Evolutionary conservation across 768 basidiomycete genomes (phyloP), one percentile per base, ranked within the genome.

Genomic region (Solioccasus polychromus): DNA sequence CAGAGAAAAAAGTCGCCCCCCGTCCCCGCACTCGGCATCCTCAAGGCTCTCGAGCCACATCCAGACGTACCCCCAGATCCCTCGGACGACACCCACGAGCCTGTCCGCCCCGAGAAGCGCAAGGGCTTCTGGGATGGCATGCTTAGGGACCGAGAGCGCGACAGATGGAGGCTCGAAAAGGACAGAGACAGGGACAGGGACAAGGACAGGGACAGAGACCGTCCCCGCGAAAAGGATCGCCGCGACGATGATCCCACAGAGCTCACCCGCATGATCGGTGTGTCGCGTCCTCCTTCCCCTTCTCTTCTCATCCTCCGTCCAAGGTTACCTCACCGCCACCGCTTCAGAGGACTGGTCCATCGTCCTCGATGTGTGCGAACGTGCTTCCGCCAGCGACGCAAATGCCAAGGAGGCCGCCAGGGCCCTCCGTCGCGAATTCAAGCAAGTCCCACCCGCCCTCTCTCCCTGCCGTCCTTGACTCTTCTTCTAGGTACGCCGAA

Each of bases 351-450:
- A 92, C 59, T 90, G 88, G 84, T 65, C 76, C 0, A 75, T 91
- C 24, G 85, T 93, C 0, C 72, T 92, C 39, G 89, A 92, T 43
- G 87, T 93, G 14, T 92, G 88, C 57, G 92, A 95, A 43, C 74
- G 88, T 26, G 87, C 88, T 4, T 88, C 87, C 1, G 65, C 77
- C 2, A 85, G 59, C 54, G 88, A 92, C 45, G 60, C 67, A 8
- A 82, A 82, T 42, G 88, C 89, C 9, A 92, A 87, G 61, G 92
- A 93, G 59, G 90, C 92, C 0, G 81, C 85, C 6, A 81, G 82
- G 42, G 88, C 92, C 1, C 71, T 94, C 35, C 71, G 92, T 39
- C 78, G 83, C 34, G 91, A 92, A 63, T 90, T 96, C 76, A 92
- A 92, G 82, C 88, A 48, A 46, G 77, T 62, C 23, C n/a, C n/a